Percentiles rank a stretch among this genome's conserved stretches.
Evolutionary conservation across 176 grass and related monocot species (phyloP).

Genomic region (Hsuehochloa calcarea): DNA sequence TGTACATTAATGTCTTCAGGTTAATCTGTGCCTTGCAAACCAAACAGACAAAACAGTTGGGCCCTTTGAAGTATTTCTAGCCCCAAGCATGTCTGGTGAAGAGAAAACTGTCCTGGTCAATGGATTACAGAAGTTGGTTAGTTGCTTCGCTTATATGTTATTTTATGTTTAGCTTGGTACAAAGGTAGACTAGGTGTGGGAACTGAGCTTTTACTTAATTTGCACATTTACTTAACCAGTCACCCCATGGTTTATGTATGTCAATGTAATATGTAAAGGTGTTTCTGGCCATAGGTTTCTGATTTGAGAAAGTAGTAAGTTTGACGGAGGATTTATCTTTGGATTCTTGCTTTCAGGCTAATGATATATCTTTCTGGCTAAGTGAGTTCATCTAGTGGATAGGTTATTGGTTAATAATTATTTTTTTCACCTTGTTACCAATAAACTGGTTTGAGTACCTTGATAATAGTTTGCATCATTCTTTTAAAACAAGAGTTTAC

Average conservation of each 20-base stretch:
- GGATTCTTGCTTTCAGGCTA: constrained; percentile 5
- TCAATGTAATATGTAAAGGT: not conserved
- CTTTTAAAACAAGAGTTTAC: not conserved
- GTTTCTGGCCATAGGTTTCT: not conserved
- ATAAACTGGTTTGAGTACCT: not conserved
- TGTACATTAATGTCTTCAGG: constrained; percentile 45
- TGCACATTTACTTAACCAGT: not conserved
- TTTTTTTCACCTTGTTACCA: constrained; percentile 8
- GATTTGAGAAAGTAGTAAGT: not conserved
- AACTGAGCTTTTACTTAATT: constrained; percentile 3
- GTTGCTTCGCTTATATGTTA: constrained; percentile 34
- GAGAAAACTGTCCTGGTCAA: constrained; percentile 78
- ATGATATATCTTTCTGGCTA: not conserved
- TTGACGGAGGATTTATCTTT: not conserved
- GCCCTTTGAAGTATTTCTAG: constrained; percentile 89
- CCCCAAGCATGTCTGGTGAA: constrained; percentile 54
- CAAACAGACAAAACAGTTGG: constrained; percentile 88
- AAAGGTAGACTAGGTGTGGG: not conserved
- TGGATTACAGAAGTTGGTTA: constrained; percentile 93
- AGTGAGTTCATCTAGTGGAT: not conserved
- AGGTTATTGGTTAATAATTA: not conserved
- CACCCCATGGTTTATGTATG: not conserved
- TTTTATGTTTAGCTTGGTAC: not conserved
- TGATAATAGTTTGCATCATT: constrained; percentile 17
- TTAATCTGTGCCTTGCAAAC: constrained; percentile 78